Evolutionary conservation across 2,329 filamentous ascomycete genomes (phyloP).

Genomic region (Scedosporium dehoogii): DNA sequence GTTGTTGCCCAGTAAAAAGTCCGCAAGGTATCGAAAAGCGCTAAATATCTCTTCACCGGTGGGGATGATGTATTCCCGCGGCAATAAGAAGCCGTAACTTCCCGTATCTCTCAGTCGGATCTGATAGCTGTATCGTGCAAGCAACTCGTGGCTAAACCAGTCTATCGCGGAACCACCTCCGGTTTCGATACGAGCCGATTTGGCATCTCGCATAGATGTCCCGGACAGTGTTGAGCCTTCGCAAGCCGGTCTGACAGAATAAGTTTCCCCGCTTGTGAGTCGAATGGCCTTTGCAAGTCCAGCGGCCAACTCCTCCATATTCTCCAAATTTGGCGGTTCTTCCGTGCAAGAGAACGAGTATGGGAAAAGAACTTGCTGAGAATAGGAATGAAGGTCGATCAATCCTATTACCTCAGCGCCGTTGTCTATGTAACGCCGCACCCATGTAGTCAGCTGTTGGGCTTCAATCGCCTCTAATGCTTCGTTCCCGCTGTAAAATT

Average conservation of each 20-base stretch:
- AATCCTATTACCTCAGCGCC: slow-evolving; percentile 73
- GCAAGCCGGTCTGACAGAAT: slow-evolving; percentile 76
- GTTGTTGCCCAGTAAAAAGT: slow-evolving; percentile 64
- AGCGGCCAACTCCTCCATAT: slow-evolving; percentile 79
- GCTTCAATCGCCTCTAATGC: slow-evolving; percentile 82
- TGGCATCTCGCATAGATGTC: neutral
- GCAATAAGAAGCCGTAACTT: slow-evolving; percentile 86
- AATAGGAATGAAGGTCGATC: slow-evolving; percentile 88
- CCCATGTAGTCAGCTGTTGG: slow-evolving; percentile 68
- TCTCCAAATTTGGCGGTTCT: slow-evolving; percentile 77
- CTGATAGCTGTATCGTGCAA: slow-evolving; percentile 80
- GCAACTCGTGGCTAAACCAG: slow-evolving; percentile 87
- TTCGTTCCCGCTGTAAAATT: slow-evolving; percentile 74
- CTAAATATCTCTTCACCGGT: slow-evolving; percentile 82
- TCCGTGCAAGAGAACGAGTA: slow-evolving; percentile 76
- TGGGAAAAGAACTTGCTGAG: slow-evolving; percentile 87
- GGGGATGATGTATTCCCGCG: slow-evolving; percentile 76
- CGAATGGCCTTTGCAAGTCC: slow-evolving; percentile 86
- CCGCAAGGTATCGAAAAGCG: slow-evolving; percentile 73
- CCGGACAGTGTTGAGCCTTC: slow-evolving; percentile 55
- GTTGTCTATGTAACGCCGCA: slow-evolving; percentile 64
- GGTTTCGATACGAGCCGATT: slow-evolving; percentile 12
- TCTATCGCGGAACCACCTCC: slow-evolving; percentile 77
- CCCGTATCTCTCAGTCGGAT: slow-evolving; percentile 90
- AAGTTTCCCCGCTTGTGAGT: slow-evolving; percentile 63